Conservation (phyloP, 1,284 basidiomycete genomes). For the Cutaneotrichosporon curvatum region DNA sequence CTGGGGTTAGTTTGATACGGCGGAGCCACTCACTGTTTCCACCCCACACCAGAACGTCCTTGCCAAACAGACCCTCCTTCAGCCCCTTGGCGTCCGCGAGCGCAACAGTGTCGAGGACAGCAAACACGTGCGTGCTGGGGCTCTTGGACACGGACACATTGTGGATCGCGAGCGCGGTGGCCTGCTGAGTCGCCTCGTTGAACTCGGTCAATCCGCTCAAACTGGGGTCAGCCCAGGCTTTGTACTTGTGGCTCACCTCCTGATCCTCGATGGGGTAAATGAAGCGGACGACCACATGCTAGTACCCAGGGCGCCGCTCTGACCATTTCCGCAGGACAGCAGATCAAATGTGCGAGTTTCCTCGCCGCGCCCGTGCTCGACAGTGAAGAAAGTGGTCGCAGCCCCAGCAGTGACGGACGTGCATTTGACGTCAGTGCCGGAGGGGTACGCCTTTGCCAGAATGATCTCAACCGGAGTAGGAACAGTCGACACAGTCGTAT, state of each 20-base stretch:
- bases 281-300: slow-evolving; percentile 68
- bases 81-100: slow-evolving; percentile 47
- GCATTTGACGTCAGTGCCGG: slow-evolving; percentile 57
- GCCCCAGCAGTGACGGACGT: slow-evolving; percentile 59
- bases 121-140: slow-evolving; percentile 68
- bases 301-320: slow-evolving; percentile 77
- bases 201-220: slow-evolving; percentile 51
- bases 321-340: slow-evolving; percentile 72
- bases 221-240: slow-evolving; percentile 3
- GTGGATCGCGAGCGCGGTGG: slow-evolving; percentile 64
- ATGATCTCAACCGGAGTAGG: slow-evolving; percentile 79
- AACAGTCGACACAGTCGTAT: slow-evolving; percentile 63
- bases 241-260: slow-evolving; percentile 55
- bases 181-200: slow-evolving; percentile 53
- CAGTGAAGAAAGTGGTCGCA: slow-evolving; percentile 60
- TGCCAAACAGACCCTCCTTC: slow-evolving; percentile 45
- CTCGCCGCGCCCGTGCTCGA: slow-evolving; percentile 51
- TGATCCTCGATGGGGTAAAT: slow-evolving; percentile 64
- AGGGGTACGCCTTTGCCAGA: slow-evolving; percentile 52
- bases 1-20: slow-evolving; percentile 33
- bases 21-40: slow-evolving; percentile 35
- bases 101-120: slow-evolving; percentile 61
- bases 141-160: slow-evolving; percentile 59
- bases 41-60: slow-evolving; percentile 53
- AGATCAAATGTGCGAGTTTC: slow-evolving; percentile 57